Percentiles rank a stretch among this genome's conserved stretches.
phyloP scores from a whole-genome alignment of 345 rosid species.

The Nephelium lappaceum region DNA sequence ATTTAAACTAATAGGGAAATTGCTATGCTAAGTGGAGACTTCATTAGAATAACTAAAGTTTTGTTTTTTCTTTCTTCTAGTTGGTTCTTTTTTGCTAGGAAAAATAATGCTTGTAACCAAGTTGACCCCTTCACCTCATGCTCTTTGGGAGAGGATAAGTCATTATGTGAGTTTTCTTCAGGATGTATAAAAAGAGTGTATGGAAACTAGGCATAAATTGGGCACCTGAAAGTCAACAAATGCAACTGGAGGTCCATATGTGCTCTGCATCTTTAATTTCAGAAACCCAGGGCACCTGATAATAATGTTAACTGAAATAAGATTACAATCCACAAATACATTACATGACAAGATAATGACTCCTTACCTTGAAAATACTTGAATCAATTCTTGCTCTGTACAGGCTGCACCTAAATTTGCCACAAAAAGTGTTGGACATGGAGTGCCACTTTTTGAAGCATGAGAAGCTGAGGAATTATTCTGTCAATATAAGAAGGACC shows the following conservation, averaged over 20 bases:
- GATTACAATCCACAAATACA: neutral
- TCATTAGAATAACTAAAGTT: neutral
- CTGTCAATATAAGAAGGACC: constrained; percentile 37
- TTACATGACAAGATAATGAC: constrained; percentile 10
- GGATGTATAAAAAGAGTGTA: neutral
- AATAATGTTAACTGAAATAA: constrained; percentile 2
- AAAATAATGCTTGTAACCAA: neutral
- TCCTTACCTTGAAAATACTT: constrained; percentile 78
- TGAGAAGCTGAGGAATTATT: constrained; percentile 48
- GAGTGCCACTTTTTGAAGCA: constrained; percentile 27
- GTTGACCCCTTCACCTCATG: neutral
- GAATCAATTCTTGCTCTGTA: constrained; percentile 76
- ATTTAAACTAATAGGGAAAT: neutral
- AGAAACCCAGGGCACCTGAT: constrained; percentile 79
- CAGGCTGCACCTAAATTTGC: constrained; percentile 83
- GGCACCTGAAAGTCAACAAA: constrained; percentile 89
- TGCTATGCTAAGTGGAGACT: neutral
- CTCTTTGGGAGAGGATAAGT: neutral
- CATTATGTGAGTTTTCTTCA: neutral
- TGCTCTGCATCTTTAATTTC: constrained; percentile 83
- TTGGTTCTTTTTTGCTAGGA: neutral
- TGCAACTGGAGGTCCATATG: constrained; percentile 82
- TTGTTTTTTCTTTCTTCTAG: neutral
- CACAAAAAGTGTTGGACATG: constrained; percentile 91
- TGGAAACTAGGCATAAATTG: neutral